Evolutionary conservation across 1,139 yeast species (phyloP).

Genomic region (Hemisphaericaspora xylofermentans): DNA sequence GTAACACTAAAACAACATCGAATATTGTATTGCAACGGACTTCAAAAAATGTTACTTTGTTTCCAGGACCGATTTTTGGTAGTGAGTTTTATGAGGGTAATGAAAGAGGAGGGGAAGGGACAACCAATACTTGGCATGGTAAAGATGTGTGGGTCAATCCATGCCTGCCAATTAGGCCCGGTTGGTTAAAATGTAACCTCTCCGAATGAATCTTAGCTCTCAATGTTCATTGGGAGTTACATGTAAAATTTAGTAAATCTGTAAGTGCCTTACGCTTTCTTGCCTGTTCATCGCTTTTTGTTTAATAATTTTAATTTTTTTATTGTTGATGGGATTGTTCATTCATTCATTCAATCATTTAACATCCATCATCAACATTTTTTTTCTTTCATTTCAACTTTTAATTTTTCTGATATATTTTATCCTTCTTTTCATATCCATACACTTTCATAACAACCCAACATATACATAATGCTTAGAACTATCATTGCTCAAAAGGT

Average conservation of each 20-base stretch:
- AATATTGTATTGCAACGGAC: neutral
- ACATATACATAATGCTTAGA: slow-evolving; percentile 24
- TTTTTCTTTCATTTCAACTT: neutral
- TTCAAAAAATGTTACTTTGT: neutral
- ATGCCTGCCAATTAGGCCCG: too few relatives aligned
- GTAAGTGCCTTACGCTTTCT: neutral
- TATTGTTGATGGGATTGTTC: too few relatives aligned
- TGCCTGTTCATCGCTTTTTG: neutral
- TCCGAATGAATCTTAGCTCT: too few relatives aligned
- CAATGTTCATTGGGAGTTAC: too few relatives aligned
- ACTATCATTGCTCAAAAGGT: slow-evolving; percentile 28
- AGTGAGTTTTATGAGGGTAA: neutral
- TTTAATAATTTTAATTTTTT: neutral
- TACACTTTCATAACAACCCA: neutral
- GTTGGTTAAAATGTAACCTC: too few relatives aligned
- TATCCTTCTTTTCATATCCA: slow-evolving; percentile 2
- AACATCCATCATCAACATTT: too few relatives aligned
- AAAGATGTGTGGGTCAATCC: too few relatives aligned
- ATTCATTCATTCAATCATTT: too few relatives aligned
- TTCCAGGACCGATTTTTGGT: neutral
- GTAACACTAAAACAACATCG: slow-evolving; percentile 1
- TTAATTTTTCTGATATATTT: slow-evolving; percentile 4
- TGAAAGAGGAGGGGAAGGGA: neutral
- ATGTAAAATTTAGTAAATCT: too few relatives aligned
- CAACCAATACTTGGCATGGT: neutral